These are phyloP conservation scores for Lactarius hengduanensis DNA, from an alignment of 768 basidiomycete genomes.

Conservation along the genomic window DNA sequence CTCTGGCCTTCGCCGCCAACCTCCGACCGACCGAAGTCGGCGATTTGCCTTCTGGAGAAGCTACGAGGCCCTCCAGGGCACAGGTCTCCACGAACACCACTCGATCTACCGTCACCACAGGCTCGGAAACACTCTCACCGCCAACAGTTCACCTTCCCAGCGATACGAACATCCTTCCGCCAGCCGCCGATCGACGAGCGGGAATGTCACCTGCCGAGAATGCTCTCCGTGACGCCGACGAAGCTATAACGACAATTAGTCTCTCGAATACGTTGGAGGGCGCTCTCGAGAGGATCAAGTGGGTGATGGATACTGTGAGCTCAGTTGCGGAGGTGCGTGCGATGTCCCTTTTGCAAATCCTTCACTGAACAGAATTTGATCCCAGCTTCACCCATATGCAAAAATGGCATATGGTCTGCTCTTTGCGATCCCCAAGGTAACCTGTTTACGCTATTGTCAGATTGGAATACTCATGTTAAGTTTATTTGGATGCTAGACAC, in stretches of 20 bases:
- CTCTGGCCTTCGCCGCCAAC: not conserved
- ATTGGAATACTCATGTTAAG: not conserved
- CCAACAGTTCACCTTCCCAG: not conserved
- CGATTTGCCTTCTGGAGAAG: not conserved
- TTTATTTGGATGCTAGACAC: not conserved
- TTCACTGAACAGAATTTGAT: not conserved
- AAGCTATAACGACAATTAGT: not conserved
- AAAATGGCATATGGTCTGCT: not conserved
- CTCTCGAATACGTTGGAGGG: not conserved
- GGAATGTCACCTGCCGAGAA: not conserved
- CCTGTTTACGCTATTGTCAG: not conserved
- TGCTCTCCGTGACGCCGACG: not conserved
- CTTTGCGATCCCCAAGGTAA: not conserved
- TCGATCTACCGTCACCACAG: not conserved
- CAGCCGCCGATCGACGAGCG: not conserved
- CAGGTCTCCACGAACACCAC: not conserved
- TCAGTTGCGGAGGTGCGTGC: not conserved
- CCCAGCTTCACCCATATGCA: not conserved
- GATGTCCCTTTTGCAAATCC: not conserved
- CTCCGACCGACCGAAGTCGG: too few species aligned
- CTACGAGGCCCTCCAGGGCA: not conserved
- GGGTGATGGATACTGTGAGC: not conserved
- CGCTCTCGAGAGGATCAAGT: not conserved
- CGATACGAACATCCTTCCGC: not conserved
- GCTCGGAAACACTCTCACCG: not conserved